Conservation (phyloP, 192 early-diverging fungal genomes). For the Linnemannia hyalina region DNA sequence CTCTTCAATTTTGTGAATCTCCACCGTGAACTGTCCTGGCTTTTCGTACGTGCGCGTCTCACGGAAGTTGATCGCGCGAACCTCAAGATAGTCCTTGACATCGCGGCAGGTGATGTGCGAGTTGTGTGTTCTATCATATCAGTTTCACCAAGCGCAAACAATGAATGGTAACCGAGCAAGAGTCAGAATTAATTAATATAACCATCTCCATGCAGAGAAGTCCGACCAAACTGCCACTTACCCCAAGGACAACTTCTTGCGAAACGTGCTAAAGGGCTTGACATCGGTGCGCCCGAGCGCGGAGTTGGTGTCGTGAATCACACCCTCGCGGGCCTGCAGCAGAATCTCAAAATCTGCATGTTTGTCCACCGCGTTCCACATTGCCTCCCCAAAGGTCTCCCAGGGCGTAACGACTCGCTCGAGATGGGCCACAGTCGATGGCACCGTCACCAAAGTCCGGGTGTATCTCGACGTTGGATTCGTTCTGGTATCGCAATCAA, state of each 20-base stretch:
- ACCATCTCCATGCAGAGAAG: neutral
- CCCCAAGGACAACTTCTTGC: constrained; percentile 43
- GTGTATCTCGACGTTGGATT: constrained; percentile 33
- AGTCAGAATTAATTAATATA: neutral
- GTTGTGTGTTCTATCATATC: constrained; percentile 29
- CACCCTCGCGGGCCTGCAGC: constrained; percentile 34
- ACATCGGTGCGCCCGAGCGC: constrained; percentile 51
- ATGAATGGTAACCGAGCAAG: neutral
- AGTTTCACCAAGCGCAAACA: neutral
- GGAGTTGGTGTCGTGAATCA: constrained; percentile 21
- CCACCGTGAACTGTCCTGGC: constrained; percentile 7
- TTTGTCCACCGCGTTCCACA: constrained; percentile 39
- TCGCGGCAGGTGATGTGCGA: constrained; percentile 45
- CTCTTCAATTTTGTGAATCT: constrained; percentile 36
- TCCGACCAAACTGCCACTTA: neutral
- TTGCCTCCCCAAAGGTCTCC: constrained; percentile 45
- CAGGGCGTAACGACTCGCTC: constrained; percentile 50
- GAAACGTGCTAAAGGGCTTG: constrained; percentile 40
- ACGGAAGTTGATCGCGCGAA: constrained; percentile 23
- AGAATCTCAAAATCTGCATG: constrained; percentile 42
- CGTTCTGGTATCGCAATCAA: constrained; percentile 32
- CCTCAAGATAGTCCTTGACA: constrained; percentile 16
- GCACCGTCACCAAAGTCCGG: constrained; percentile 22
- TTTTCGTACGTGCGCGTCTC: constrained; percentile 29
- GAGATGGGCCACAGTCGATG: constrained; percentile 33